Conservation (phyloP, 1,284 basidiomycete genomes). For the Ganoderma resinaceum region DNA sequence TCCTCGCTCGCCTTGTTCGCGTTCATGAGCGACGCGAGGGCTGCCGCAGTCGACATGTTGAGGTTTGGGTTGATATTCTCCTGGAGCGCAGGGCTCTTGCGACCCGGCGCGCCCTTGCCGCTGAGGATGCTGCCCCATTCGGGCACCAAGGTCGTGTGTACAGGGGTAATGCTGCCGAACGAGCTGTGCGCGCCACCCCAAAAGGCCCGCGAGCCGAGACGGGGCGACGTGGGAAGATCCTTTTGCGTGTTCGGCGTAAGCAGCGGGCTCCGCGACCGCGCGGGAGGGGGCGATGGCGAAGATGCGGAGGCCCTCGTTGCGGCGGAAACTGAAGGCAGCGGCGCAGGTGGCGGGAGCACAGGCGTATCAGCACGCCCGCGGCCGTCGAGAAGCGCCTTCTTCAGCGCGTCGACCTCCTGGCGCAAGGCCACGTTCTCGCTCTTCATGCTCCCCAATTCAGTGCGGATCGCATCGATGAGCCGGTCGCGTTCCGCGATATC, state of each 20-base stretch:
- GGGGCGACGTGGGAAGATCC: constrained; percentile 75
- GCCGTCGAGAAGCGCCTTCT: constrained; percentile 78
- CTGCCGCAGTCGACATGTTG: constrained; percentile 46
- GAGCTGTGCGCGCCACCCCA: constrained; percentile 74
- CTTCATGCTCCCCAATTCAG: constrained; percentile 82
- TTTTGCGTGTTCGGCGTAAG: constrained; percentile 83
- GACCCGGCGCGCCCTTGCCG: constrained; percentile 41
- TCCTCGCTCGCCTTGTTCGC: constrained; percentile 25
- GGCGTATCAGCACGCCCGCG: constrained; percentile 47
- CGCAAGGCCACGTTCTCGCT: constrained; percentile 88
- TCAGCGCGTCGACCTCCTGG: constrained; percentile 85
- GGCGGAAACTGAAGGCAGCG: constrained; percentile 45
- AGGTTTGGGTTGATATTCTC: constrained; percentile 87
- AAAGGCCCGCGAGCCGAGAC: constrained; percentile 60
- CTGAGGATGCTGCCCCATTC: constrained; percentile 47
- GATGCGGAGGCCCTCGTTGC: constrained; percentile 33
- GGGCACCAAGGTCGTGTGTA: constrained; percentile 85
- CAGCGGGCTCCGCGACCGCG: constrained; percentile 45
- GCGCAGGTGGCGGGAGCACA: constrained; percentile 54
- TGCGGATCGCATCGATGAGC: constrained; percentile 87
- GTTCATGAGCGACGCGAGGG: constrained; percentile 21
- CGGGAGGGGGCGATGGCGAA: constrained; percentile 36
- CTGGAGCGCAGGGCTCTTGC: constrained; percentile 50
- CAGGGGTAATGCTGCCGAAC: constrained; percentile 79
- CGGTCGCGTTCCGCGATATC: constrained; percentile 94